Percentiles rank a stretch among this genome's conserved stretches.
phyloP scores from a whole-genome alignment of 176 grass and related monocot genomes.

The Thalia dealbata region DNA sequence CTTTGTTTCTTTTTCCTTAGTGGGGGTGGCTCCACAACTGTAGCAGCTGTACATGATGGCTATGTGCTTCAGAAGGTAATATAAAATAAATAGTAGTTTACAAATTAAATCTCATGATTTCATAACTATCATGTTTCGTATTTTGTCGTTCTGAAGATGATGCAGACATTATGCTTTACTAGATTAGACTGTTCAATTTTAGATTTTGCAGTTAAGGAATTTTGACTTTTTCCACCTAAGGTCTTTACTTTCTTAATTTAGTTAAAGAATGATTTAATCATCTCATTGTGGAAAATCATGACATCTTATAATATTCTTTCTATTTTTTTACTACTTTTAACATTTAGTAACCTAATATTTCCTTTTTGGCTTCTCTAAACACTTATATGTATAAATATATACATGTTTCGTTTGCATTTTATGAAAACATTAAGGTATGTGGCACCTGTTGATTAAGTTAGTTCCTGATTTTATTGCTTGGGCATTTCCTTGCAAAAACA shows the following conservation, averaged over 20 bases:
- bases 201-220: background rate
- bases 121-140: background rate
- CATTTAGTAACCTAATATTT: background rate
- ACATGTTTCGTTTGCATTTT: background rate
- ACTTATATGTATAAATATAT: background rate
- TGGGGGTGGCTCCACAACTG: constrained; percentile 83
- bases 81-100: background rate
- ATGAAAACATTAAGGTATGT: background rate
- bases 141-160: background rate
- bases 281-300: background rate
- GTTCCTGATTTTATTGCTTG: background rate
- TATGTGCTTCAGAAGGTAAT: constrained; percentile 95
- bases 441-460: background rate
- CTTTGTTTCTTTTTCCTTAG: constrained; percentile 43
- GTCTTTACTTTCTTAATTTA: background rate
- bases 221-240: background rate
- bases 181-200: background rate
- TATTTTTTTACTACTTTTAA: background rate
- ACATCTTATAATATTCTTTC: background rate
- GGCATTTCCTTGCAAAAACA: background rate
- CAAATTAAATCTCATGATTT: background rate
- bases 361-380: background rate
- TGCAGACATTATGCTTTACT: background rate
- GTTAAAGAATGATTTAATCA: background rate
- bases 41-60: constrained; percentile 92